Percentiles rank a stretch among this genome's conserved stretches.
These are phyloP conservation scores for Nelumbo lutea DNA, from an alignment of 164 flowering plant genomes.

Conservation along the genomic window DNA sequence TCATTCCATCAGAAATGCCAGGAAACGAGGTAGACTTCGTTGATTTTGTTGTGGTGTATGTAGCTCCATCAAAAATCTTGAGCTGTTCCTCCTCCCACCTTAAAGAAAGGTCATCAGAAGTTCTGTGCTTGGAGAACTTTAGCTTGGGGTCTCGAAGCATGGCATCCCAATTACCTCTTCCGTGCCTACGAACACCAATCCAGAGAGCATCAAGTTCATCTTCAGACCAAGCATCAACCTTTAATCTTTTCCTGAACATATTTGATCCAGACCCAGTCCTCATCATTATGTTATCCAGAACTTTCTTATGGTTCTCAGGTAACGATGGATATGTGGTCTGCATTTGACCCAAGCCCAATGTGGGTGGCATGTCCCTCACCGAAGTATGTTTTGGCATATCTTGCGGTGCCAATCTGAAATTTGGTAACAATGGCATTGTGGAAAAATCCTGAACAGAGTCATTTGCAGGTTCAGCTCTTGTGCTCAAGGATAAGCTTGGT, in stretches of 20 bases:
- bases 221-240: constrained; percentile 83
- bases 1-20: constrained; percentile 77
- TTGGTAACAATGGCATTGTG: constrained; percentile 62
- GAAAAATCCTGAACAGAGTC: constrained; percentile 36
- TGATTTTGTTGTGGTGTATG: constrained; percentile 29
- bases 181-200: constrained; percentile 98
- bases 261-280: constrained; percentile 67
- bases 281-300: constrained; percentile 86
- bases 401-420: constrained; percentile 44
- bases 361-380: constrained; percentile 43
- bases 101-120: constrained; percentile 53
- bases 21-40: constrained; percentile 43
- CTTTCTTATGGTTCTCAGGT: constrained; percentile 85
- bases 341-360: constrained; percentile 55
- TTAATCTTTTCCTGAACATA: constrained; percentile 48
- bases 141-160: constrained; percentile 83
- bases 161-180: constrained; percentile 81
- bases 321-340: constrained; percentile 49
- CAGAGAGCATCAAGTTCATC: constrained; percentile 95
- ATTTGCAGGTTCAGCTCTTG: constrained; percentile 32
- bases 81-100: constrained; percentile 85
- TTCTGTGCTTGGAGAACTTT: constrained; percentile 64
- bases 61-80: constrained; percentile 50
- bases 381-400: constrained; percentile 37
- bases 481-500: constrained; percentile 67